These are phyloP conservation scores for Penicillium atrosanguineum DNA, from an alignment of 495 filamentous ascomycete species.

Conservation along the genomic window DNA sequence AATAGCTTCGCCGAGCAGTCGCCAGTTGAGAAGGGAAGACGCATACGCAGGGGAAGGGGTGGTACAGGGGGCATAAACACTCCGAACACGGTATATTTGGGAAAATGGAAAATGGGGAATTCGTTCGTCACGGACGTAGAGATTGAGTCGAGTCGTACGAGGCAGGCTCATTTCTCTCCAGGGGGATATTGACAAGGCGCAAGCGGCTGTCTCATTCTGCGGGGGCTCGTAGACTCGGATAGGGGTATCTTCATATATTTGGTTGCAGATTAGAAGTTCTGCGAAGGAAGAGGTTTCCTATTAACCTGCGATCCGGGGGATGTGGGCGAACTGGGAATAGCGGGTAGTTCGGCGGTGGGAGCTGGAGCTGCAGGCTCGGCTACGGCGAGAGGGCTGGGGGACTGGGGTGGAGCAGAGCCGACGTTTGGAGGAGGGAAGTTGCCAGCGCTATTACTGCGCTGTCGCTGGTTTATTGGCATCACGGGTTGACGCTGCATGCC, in stretches of 20 bases:
- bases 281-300: slow-evolving; percentile 31
- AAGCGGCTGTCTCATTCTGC: slow-evolving; percentile 8
- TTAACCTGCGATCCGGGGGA: slow-evolving; percentile 18
- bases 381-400: slow-evolving; percentile 51
- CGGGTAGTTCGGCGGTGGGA: slow-evolving; percentile 32
- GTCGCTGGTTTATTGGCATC: slow-evolving; percentile 40
- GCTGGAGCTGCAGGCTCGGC: slow-evolving; percentile 36
- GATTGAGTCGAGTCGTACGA: slow-evolving; percentile 8
- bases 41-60: background rate
- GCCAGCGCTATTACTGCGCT: slow-evolving; percentile 52
- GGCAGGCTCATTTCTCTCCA: slow-evolving; percentile 24
- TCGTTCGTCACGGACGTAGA: slow-evolving; percentile 27
- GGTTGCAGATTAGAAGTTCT: slow-evolving; percentile 11
- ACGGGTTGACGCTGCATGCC: slow-evolving; percentile 42
- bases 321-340: slow-evolving; percentile 21
- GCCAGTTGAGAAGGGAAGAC: background rate
- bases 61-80: background rate
- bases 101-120: slow-evolving; percentile 1
- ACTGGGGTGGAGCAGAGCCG: slow-evolving; percentile 50
- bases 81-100: background rate
- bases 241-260: background rate
- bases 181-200: slow-evolving; percentile 17
- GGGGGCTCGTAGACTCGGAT: background rate
- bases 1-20: background rate
- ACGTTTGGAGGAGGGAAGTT: slow-evolving; percentile 44